These are phyloP conservation scores for Termitomyces sp. DNA, from an alignment of 768 basidiomycete genomes.

Conservation along the genomic window DNA sequence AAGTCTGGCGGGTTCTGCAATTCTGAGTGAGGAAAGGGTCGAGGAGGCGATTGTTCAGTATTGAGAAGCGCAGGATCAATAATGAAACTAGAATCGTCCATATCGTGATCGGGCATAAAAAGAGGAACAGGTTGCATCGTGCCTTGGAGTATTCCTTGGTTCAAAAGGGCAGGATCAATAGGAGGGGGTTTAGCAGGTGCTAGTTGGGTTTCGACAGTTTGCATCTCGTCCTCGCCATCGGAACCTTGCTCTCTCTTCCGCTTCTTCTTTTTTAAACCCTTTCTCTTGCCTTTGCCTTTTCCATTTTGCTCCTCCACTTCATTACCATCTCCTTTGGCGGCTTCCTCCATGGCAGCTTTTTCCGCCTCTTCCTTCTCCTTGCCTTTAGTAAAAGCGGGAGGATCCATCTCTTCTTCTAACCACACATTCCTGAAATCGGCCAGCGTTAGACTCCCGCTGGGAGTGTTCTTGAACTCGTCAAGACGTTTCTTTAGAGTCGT, in stretches of 20 bases:
- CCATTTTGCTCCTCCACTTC: constrained; percentile 25
- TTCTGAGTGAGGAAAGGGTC: neutral
- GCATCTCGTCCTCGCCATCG: constrained; percentile 26
- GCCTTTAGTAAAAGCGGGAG: constrained; percentile 82
- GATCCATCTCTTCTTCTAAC: constrained; percentile 90
- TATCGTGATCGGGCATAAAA: constrained; percentile 43
- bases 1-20: neutral
- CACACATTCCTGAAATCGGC: constrained; percentile 88
- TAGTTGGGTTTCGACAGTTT: constrained; percentile 19
- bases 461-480: constrained; percentile 91
- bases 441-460: constrained; percentile 80
- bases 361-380: constrained; percentile 66
- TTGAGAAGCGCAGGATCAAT: constrained; percentile 56
- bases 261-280: constrained; percentile 30
- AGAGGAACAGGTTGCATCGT: constrained; percentile 39
- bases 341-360: constrained; percentile 33
- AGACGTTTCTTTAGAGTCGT: constrained; percentile 89
- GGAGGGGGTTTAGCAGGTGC: constrained; percentile 19
- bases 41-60: neutral
- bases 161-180: constrained; percentile 59
- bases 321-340: constrained; percentile 19
- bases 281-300: constrained; percentile 31
- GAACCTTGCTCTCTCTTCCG: constrained; percentile 35
- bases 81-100: constrained; percentile 37
- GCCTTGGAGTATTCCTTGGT: constrained; percentile 65